Percentiles rank a stretch among this genome's conserved stretches.
These are phyloP conservation scores for Mycena galericulata DNA, from an alignment of 768 basidiomycete species.

Conservation along the genomic window DNA sequence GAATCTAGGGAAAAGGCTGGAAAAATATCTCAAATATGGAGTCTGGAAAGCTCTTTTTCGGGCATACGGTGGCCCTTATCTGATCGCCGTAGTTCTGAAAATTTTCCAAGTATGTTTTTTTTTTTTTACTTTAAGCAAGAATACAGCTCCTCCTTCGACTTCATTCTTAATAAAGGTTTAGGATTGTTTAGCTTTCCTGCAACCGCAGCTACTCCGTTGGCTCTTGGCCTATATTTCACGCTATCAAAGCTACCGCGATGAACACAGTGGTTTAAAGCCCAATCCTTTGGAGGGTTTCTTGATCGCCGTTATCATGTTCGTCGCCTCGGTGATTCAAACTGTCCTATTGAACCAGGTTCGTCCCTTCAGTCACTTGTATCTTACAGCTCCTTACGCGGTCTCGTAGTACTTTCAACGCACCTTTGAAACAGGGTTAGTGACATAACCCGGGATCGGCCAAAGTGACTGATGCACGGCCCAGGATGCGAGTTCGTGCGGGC, in stretches of 20 bases:
- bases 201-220: conserved; percentile 87
- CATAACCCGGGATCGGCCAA: not conserved
- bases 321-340: conserved; percentile 82
- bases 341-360: conserved; percentile 78
- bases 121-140: too few species aligned
- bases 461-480: conserved; percentile 29
- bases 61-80: conserved; percentile 85
- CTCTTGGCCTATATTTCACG: conserved; percentile 84
- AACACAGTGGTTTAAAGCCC: conserved; percentile 42
- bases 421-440: conserved; percentile 72
- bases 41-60: conserved; percentile 80
- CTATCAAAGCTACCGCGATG: conserved; percentile 70
- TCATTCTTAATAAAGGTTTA: not conserved
- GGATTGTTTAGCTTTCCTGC: conserved; percentile 84
- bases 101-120: conserved; percentile 58
- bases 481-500: conserved; percentile 95
- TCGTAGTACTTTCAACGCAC: conserved; percentile 86
- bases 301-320: conserved; percentile 85
- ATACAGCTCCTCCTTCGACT: too few species aligned
- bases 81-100: conserved; percentile 73
- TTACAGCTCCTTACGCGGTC: not conserved
- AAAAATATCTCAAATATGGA: conserved; percentile 74
- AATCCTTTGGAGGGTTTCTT: conserved; percentile 75
- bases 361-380: not conserved
- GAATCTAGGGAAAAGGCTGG: conserved; percentile 72